Evolutionary conservation across 2,329 filamentous ascomycete genomes (phyloP).

Genomic region (Neopestalotiopsis sp.): DNA sequence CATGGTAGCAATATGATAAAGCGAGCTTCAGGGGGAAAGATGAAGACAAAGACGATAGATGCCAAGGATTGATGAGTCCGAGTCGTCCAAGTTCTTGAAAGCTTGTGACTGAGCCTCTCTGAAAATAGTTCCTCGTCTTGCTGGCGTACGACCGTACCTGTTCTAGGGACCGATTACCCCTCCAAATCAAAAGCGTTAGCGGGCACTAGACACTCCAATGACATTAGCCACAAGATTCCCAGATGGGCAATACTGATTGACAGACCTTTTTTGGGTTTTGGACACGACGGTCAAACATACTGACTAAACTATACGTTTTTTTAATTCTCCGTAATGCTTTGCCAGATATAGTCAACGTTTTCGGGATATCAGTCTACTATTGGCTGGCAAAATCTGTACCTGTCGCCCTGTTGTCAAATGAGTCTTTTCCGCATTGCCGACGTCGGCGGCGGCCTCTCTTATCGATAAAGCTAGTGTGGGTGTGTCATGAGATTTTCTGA

Average conservation of each 20-base stretch:
- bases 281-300: background rate
- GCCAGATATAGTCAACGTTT: background rate
- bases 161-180: too few relatives aligned
- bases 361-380: background rate
- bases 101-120: too few relatives aligned
- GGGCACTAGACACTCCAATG: background rate
- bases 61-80: too few relatives aligned
- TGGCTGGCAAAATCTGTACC: background rate
- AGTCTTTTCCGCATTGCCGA: constrained; percentile 4
- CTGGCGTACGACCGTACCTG: too few relatives aligned
- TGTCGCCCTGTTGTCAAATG: constrained; percentile 2
- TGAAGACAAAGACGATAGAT: background rate
- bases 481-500: background rate
- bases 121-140: too few relatives aligned
- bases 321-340: background rate
- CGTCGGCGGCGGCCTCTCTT: constrained; percentile 13
- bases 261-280: background rate
- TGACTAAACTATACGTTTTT: background rate
- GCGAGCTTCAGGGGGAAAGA: background rate
- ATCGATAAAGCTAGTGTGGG: constrained; percentile 16
- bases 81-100: too few relatives aligned
- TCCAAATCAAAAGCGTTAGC: background rate
- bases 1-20: background rate
- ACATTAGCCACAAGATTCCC: background rate
- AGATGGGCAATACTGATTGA: background rate